Conservation (phyloP, 2,329 filamentous ascomycete genomes). For the Dactylellina drechsleri region DNA sequence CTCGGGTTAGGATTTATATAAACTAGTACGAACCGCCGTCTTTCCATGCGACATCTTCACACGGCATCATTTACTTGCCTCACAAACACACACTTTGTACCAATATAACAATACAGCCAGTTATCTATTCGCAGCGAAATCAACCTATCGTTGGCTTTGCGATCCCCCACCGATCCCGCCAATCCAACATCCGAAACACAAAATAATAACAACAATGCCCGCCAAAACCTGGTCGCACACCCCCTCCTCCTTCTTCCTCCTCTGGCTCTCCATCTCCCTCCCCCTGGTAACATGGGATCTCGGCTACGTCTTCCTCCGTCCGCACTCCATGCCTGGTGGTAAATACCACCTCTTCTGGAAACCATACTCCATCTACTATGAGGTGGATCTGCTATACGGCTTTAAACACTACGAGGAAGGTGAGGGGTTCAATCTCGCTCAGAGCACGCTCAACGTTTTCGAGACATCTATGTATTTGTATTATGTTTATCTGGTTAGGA, state of each 20-base stretch:
- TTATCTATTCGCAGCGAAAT: too few species aligned
- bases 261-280: conserved; percentile 79
- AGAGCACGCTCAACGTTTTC: conserved; percentile 74
- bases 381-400: conserved; percentile 83
- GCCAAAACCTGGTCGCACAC: conserved; percentile 30
- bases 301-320: conserved; percentile 80
- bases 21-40: too few species aligned
- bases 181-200: not conserved
- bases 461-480: conserved; percentile 74
- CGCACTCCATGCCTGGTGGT: conserved; percentile 83
- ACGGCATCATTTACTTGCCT: too few species aligned
- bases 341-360: conserved; percentile 77
- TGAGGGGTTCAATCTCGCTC: conserved; percentile 81
- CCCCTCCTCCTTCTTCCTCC: conserved; percentile 61
- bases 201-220: not conserved
- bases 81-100: too few species aligned
- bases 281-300: conserved; percentile 85
- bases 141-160: too few species aligned
- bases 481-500: conserved; percentile 66
- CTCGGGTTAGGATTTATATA: too few species aligned
- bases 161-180: too few species aligned
- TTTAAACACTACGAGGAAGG: conserved; percentile 74
- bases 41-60: too few species aligned
- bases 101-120: too few species aligned
- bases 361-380: conserved; percentile 83